Evolutionary conservation across 1,284 basidiomycete species (phyloP).

Genomic region (Cutaneotrichosporon sp.): DNA sequence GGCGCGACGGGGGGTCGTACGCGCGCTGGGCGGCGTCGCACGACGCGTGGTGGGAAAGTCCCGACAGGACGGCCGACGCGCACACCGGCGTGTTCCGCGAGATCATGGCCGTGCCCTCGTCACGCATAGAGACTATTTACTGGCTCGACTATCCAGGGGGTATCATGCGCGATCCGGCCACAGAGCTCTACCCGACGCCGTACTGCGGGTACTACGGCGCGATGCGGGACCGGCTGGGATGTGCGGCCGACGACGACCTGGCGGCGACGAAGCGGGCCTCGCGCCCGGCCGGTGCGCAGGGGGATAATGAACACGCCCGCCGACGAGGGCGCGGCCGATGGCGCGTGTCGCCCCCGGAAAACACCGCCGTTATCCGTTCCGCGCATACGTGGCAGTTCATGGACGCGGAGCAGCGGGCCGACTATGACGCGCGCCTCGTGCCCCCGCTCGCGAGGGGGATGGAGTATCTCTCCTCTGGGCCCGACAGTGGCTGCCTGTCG

Average conservation of each 20-base stretch:
- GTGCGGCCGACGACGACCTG: neutral
- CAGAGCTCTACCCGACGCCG: constrained; percentile 12
- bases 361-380: constrained; percentile 10
- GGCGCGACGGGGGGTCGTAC: neutral
- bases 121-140: constrained; percentile 12
- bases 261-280: neutral
- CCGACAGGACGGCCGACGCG: neutral
- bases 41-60: constrained; percentile 5
- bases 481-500: constrained; percentile 2
- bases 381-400: constrained; percentile 12
- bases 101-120: constrained; percentile 3
- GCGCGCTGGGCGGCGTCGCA: neutral
- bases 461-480: constrained; percentile 3
- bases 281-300: no score
- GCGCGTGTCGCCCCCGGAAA: constrained; percentile 2
- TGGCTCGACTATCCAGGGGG: constrained; percentile 14
- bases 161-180: neutral
- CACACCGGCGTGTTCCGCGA: constrained; percentile 10
- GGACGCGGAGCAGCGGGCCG: constrained; percentile 9
- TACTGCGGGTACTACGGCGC: constrained; percentile 18
- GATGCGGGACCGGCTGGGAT: constrained; percentile 12
- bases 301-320: no score
- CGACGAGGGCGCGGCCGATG: neutral
- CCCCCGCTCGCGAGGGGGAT: constrained; percentile 11
- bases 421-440: constrained; percentile 6